Evolutionary conservation across 2,329 filamentous ascomycete species (phyloP).

Genomic region (Fusarium humuli): DNA sequence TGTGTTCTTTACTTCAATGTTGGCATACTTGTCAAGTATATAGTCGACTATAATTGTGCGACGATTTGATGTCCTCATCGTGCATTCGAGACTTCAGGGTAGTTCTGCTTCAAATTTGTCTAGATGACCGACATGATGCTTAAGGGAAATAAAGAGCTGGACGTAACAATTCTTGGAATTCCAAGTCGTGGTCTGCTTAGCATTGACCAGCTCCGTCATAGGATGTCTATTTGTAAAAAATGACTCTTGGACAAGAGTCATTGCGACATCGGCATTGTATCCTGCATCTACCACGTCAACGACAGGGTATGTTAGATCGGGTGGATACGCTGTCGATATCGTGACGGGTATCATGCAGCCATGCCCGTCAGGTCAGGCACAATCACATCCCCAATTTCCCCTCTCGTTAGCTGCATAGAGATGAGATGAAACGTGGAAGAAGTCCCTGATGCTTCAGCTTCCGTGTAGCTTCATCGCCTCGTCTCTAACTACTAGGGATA

Average conservation of each 20-base stretch:
- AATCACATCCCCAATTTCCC: background rate
- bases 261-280: background rate
- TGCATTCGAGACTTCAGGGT: background rate
- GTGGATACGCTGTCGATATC: background rate
- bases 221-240: background rate
- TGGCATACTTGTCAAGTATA: background rate
- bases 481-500: background rate
- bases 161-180: too few relatives aligned
- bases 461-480: background rate
- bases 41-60: background rate
- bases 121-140: too few relatives aligned
- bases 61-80: background rate
- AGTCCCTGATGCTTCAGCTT: background rate
- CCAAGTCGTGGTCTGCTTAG: too few relatives aligned
- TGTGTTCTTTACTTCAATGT: background rate
- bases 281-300: background rate
- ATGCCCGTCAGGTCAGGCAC: background rate
- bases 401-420: background rate
- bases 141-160: too few relatives aligned
- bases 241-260: background rate
- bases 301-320: background rate
- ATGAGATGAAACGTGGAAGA: background rate
- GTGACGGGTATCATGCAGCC: background rate
- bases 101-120: background rate
- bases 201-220: background rate